Conservation (phyloP, 108 stramenopile species). For the Nitzschia palea region DNA sequence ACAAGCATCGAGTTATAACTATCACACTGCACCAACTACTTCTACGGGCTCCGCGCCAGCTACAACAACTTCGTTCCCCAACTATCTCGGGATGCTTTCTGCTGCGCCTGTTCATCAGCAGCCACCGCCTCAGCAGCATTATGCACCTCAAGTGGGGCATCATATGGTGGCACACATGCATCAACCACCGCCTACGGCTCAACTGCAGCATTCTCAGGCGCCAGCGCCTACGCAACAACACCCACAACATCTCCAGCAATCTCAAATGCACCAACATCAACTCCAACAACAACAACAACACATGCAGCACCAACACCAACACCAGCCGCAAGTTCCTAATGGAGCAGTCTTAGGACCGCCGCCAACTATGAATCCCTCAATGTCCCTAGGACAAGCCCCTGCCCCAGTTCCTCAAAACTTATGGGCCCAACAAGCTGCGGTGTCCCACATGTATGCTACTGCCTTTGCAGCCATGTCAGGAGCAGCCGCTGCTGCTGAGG, state of each 20-base stretch:
- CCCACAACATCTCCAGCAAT: constrained; percentile 9
- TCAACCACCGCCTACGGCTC: neutral
- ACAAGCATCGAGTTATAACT: too few species aligned
- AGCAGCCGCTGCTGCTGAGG: constrained; percentile 9
- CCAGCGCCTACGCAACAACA: constrained; percentile 7
- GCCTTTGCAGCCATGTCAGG: constrained; percentile 20
- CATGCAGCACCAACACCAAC: constrained; percentile 9
- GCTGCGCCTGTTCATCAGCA: constrained; percentile 7
- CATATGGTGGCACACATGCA: constrained; percentile 10
- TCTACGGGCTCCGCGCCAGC: neutral
- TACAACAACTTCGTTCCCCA: neutral
- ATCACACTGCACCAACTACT: too few species aligned
- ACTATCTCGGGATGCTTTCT: constrained; percentile 9
- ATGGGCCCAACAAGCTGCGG: constrained; percentile 8
- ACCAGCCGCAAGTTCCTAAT: neutral
- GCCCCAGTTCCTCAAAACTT: constrained; percentile 5
- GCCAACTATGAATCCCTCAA: neutral
- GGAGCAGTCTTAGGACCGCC: neutral
- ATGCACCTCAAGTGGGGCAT: neutral
- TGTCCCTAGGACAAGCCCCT: neutral
- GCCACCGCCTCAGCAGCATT: constrained; percentile 2
- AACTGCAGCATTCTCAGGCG: constrained; percentile 1
- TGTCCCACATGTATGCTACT: constrained; percentile 33
- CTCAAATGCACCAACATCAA: constrained; percentile 1
- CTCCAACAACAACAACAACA: constrained; percentile 20